These are phyloP conservation scores for Tolypocladium ovalisporum DNA, from an alignment of 2,329 filamentous ascomycete species.

Conservation along the genomic window DNA sequence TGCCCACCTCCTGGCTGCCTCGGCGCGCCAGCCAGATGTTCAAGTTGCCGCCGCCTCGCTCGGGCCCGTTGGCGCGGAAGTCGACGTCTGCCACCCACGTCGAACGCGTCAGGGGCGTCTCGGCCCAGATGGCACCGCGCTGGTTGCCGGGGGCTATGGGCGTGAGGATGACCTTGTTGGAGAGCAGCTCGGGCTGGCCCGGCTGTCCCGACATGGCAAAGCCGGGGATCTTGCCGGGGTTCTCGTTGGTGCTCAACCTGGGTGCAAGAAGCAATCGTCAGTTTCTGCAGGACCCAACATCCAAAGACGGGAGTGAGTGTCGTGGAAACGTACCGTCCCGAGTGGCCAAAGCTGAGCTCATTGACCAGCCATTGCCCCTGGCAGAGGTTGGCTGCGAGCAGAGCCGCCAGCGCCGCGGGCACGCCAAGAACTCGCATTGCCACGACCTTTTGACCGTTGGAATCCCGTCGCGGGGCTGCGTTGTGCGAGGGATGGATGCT, in stretches of 20 bases:
- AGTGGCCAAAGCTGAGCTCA: slow-evolving; percentile 68
- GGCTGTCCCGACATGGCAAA: slow-evolving; percentile 46
- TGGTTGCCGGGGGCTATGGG: slow-evolving; percentile 79
- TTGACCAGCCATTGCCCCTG: slow-evolving; percentile 59
- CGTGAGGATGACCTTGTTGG: slow-evolving; percentile 86
- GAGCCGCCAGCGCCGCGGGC: slow-evolving; percentile 25
- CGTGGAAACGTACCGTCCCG: slow-evolving; percentile 39
- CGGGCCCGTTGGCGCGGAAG: slow-evolving; percentile 78
- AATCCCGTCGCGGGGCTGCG: not conserved
- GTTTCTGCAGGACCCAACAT: not conserved
- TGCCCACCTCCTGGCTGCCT: slow-evolving; percentile 52
- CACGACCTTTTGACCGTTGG: slow-evolving; percentile 2
- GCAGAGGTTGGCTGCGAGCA: slow-evolving; percentile 36
- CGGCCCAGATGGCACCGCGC: slow-evolving; percentile 73
- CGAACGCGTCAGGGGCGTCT: slow-evolving; percentile 47
- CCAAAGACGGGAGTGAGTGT: not conserved
- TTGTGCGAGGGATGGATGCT: not conserved
- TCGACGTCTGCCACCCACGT: slow-evolving; percentile 77
- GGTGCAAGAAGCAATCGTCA: not conserved
- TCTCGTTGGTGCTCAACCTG: slow-evolving; percentile 1
- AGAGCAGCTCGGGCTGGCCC: slow-evolving; percentile 53
- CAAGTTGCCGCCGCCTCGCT: slow-evolving; percentile 77
- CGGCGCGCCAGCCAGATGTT: slow-evolving; percentile 84
- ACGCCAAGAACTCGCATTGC: slow-evolving; percentile 31
- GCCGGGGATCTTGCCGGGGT: slow-evolving; percentile 36